These are phyloP conservation scores for Aphanomyces cochlioides DNA, from an alignment of 352 stramenopile genomes.

Conservation along the genomic window DNA sequence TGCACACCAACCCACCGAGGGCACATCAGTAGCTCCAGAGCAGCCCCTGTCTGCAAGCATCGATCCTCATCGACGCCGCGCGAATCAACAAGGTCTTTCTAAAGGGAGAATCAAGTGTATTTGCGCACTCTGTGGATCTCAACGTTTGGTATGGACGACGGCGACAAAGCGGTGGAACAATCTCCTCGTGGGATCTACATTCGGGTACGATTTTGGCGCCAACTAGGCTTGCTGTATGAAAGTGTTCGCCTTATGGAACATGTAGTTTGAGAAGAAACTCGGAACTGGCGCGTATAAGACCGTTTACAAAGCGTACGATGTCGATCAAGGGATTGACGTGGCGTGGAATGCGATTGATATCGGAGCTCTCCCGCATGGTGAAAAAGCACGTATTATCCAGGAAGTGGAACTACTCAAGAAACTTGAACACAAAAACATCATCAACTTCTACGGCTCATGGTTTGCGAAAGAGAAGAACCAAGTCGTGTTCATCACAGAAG, in stretches of 20 bases:
- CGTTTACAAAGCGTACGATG: conserved; percentile 96
- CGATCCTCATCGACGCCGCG: too few relatives aligned
- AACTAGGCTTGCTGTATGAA: too few relatives aligned
- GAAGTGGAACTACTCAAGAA: conserved; percentile 96
- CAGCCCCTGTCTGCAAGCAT: too few relatives aligned
- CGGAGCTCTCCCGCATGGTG: conserved; percentile 89
- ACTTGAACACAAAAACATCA: conserved; percentile 99
- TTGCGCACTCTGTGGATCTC: too few relatives aligned
- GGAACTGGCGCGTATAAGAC: conserved; percentile 86
- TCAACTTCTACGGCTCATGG: conserved; percentile 99
- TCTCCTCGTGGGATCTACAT: conserved; percentile 82
- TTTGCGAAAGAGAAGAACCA: conserved; percentile 97
- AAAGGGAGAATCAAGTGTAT: too few relatives aligned
- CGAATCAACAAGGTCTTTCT: too few relatives aligned
- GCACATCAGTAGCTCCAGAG: not conserved
- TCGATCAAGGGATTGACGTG: conserved; percentile 97
- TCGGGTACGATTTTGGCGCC: conserved; percentile 34
- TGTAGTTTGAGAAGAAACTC: conserved; percentile 69
- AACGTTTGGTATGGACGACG: conserved; percentile 29
- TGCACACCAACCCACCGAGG: not conserved
- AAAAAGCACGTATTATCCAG: conserved; percentile 96
- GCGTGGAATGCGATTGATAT: conserved; percentile 99
- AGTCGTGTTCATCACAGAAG: conserved; percentile 99
- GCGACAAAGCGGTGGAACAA: conserved; percentile 65
- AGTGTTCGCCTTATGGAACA: not conserved